A percentile compares a stretch with the other conserved stretches of the same genome.
Evolutionary conservation across 495 filamentous ascomycete species (phyloP).

Genomic region (Xylona heveae): DNA sequence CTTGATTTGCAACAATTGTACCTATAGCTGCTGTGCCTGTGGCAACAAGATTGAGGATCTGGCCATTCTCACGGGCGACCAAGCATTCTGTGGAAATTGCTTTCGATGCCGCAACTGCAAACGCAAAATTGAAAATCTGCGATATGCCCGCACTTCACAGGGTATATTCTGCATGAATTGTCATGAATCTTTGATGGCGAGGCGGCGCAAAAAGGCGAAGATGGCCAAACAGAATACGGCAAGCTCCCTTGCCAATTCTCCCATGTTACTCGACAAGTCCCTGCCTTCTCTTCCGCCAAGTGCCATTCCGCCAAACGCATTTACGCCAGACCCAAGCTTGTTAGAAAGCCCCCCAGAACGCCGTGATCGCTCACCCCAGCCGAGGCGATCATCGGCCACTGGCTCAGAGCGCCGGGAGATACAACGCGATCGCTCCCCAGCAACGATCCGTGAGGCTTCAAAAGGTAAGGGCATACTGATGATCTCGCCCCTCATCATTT

Average conservation of each 20-base stretch:
- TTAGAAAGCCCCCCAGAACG: no score
- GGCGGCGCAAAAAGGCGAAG: conserved; percentile 74
- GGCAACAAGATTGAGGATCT: conserved; percentile 96
- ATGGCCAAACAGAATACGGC: conserved; percentile 14
- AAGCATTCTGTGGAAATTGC: conserved; percentile 96
- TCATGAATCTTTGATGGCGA: conserved; percentile 95
- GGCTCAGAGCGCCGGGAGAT: no score
- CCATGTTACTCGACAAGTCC: conserved; percentile 75
- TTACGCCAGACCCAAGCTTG: conserved; percentile 28
- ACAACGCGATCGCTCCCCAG: no score
- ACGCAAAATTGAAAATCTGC: conserved; percentile 91
- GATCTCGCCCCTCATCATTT: no score
- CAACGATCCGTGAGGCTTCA: no score
- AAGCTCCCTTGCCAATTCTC: conserved; percentile 30
- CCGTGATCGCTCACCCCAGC: no score
- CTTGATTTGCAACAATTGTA: conserved; percentile 97
- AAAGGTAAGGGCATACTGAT: no score
- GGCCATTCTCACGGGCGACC: conserved; percentile 92
- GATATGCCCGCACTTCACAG: conserved; percentile 93
- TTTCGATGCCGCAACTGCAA: conserved; percentile 98
- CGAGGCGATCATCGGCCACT: no score
- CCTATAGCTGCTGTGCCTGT: conserved; percentile 96
- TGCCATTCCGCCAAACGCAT: conserved; percentile 35
- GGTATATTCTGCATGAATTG: conserved; percentile 99
- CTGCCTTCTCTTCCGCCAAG: conserved; percentile 76